phyloP scores from a whole-genome alignment of 352 stramenopile genomes.

The Globisporangium ultimum region DNA sequence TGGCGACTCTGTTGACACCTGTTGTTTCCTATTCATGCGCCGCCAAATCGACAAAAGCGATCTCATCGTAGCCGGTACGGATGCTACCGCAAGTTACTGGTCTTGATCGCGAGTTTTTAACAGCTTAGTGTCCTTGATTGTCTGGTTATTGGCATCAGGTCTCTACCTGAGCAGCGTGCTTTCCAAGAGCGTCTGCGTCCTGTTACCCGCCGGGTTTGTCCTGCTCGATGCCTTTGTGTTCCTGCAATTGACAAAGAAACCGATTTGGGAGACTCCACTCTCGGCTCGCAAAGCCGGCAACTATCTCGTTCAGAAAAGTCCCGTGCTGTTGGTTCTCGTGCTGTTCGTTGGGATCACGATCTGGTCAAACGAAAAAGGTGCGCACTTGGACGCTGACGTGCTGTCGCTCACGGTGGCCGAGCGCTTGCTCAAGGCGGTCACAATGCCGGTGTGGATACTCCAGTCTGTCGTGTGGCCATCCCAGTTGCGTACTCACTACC shows the following conservation, averaged over 20 bases:
- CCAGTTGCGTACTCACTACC: slow-evolving; percentile 57
- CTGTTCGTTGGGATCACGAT: slow-evolving; percentile 38
- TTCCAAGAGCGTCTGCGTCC: slow-evolving; percentile 9
- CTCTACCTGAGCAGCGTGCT: slow-evolving; percentile 13
- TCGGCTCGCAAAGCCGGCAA: background rate
- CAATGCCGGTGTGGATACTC: slow-evolving; percentile 34
- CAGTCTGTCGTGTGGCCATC: slow-evolving; percentile 42
- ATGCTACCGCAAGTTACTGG: too few species aligned
- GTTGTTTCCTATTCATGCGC: too few species aligned
- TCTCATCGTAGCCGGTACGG: too few species aligned
- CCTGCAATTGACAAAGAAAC: too few species aligned
- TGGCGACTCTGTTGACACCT: slow-evolving; percentile 5
- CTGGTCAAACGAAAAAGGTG: slow-evolving; percentile 41
- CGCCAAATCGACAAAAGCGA: too few species aligned
- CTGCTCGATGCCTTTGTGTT: background rate
- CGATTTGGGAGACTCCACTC: too few species aligned
- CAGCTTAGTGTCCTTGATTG: background rate
- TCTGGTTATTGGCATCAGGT: background rate
- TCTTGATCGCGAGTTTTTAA: too few species aligned
- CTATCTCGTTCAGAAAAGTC: slow-evolving; percentile 26
- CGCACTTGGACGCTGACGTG: slow-evolving; percentile 22
- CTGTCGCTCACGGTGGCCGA: slow-evolving; percentile 33
- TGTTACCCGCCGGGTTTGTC: slow-evolving; percentile 5
- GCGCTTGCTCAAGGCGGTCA: slow-evolving; percentile 41
- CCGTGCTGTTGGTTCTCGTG: slow-evolving; percentile 18